Percentiles rank a stretch among this genome's conserved stretches.
phyloP scores from a whole-genome alignment of 768 basidiomycete genomes.

The Saitozyma podzolica region DNA sequence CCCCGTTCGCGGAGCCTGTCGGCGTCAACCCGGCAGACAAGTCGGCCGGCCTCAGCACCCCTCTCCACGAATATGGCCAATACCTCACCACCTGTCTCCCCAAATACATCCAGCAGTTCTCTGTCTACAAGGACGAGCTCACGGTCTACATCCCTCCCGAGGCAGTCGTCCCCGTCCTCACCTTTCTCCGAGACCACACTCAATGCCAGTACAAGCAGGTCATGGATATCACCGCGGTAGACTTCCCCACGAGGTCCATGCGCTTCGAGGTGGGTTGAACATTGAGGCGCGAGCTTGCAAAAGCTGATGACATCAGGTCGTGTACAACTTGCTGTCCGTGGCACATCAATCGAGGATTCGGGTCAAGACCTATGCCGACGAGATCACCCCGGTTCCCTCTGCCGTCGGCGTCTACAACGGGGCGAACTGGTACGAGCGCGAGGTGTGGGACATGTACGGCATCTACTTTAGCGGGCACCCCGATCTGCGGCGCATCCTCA shows the following conservation, averaged over 20 bases:
- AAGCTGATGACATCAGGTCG: conserved; percentile 57
- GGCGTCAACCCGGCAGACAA: conserved; percentile 81
- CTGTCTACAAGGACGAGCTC: conserved; percentile 92
- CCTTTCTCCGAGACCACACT: conserved; percentile 90
- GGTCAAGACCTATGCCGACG: conserved; percentile 95
- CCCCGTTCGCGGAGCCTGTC: conserved; percentile 85
- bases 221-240: conserved; percentile 93
- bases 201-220: conserved; percentile 90
- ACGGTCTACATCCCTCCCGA: conserved; percentile 82
- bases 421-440: conserved; percentile 98
- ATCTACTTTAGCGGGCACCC: conserved; percentile 96
- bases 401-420: conserved; percentile 75
- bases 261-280: conserved; percentile 69
- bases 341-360: conserved; percentile 77
- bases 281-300: neutral
- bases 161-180: conserved; percentile 77
- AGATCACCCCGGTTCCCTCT: conserved; percentile 87
- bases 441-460: conserved; percentile 96
- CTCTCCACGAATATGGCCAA: conserved; percentile 86
- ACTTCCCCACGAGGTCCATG: conserved; percentile 88
- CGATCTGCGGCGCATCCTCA: conserved; percentile 96
- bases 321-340: conserved; percentile 88
- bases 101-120: conserved; percentile 97
- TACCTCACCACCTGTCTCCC: conserved; percentile 91
- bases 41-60: conserved; percentile 70